Evolutionary conservation across 2,329 filamentous ascomycete genomes (phyloP), one percentile per base, ranked within the genome.

Genomic region (Scytalidium lignicola): DNA sequence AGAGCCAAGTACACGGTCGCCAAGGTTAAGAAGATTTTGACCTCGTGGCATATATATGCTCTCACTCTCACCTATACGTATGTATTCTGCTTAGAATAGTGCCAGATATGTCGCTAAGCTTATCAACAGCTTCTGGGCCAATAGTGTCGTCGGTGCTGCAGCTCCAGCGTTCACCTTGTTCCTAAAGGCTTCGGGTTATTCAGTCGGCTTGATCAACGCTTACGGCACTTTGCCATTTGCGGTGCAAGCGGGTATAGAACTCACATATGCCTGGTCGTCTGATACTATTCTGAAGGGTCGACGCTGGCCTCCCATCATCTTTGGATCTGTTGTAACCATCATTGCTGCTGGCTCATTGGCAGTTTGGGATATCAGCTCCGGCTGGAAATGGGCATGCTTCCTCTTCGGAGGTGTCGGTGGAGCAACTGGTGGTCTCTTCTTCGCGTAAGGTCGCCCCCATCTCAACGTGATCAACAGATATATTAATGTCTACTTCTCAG

Each of bases 181-280:
- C 17, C 39, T 53, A 21, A 53, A 53, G 26, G 37, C 41, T 22
- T 47, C 45, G 4, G 46, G 42, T 10, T 54, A 56, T 47, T 49
- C 47, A 20, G 51, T 58, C 2, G 19, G 50, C 3, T 43, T 84
- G 1, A 85, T 84, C 9, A 78, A 82, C 37, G 75, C 74, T 1
- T 71, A 75, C 0, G 75, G 73, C 0, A 73, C 82, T 2, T 67
- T 70, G 1, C 73, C 72, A 2, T 68, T 66, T 28, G 75, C 69
- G 0, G 70, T 78, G 6, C 72, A 75, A 49, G 68, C 86, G 0
- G 60, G 84, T 12, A 75, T 75, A 1, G 86, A 83, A 0, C 68
- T 86, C 1, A 67, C 76, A 2, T 86, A 85, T 53, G 84, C 82
- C 1, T 86, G 82, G 83, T 75, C 75, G 0, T 86, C 82, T 0